These are phyloP conservation scores for Pelargonium cotyledonis DNA, from an alignment of 441 rosid species.

Conservation along the genomic window DNA sequence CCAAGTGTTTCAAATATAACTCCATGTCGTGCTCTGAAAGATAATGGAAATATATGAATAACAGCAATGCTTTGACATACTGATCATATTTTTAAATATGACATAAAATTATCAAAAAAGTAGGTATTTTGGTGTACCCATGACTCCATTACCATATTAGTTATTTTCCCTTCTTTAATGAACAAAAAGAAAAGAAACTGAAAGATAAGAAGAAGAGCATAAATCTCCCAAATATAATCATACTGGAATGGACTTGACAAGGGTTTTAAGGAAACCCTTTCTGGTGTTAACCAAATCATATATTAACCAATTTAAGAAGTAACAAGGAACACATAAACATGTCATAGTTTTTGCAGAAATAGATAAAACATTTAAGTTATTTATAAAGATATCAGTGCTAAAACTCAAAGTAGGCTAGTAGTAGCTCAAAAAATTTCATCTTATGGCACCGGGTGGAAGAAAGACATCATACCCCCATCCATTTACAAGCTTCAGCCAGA, in stretches of 20 bases:
- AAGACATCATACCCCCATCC: not conserved
- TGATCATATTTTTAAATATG: not conserved
- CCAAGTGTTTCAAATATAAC: slow-evolving; percentile 82
- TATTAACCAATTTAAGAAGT: not conserved
- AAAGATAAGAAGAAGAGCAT: no score
- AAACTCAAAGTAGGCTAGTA: not conserved
- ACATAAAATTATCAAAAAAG: not conserved
- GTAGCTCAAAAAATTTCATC: not conserved
- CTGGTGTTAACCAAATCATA: not conserved
- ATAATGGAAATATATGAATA: slow-evolving; percentile 2
- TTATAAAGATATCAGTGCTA: not conserved
- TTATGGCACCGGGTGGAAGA: slow-evolving; percentile 4
- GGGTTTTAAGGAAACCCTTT: not conserved
- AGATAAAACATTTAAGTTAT: not conserved
- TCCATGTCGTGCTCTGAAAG: slow-evolving; percentile 64
- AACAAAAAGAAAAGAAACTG: no score
- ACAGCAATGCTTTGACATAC: not conserved
- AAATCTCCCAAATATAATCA: not conserved
- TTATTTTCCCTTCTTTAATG: no score
- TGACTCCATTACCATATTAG: not conserved
- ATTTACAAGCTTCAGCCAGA: not conserved
- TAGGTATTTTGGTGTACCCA: not conserved
- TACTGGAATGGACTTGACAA: slow-evolving; percentile 1
- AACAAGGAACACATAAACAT: not conserved
- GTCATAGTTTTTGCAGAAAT: not conserved